Conservation (phyloP, 345 rosid genomes). For the Sapria himalayana region DNA sequence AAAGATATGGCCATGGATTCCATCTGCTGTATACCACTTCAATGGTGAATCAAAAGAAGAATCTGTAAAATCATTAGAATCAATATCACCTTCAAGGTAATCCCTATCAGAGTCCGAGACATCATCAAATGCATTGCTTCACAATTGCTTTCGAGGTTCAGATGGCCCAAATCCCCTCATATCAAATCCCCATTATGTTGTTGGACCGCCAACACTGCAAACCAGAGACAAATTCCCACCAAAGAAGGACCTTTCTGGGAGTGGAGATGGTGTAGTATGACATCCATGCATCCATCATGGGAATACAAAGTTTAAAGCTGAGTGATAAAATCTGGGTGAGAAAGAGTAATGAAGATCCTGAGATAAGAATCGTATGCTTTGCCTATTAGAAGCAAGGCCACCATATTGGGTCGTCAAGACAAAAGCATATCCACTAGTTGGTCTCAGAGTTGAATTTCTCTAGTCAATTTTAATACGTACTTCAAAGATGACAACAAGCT, state of each 20-base stretch:
- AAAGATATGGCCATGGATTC: conserved; percentile 73
- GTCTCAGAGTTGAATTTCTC: conserved; percentile 64
- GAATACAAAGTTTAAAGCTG: conserved; percentile 61
- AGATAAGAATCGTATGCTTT: conserved; percentile 57
- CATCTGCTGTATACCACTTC: conserved; percentile 65
- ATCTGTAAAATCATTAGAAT: conserved; percentile 72
- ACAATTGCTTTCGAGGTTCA: conserved; percentile 40
- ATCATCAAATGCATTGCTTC: conserved; percentile 15
- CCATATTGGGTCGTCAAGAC: conserved; percentile 50
- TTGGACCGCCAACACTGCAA: conserved; percentile 60
- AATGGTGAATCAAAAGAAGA: conserved; percentile 77
- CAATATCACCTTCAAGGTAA: conserved; percentile 83
- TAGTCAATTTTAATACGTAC: conserved; percentile 50
- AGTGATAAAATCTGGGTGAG: conserved; percentile 48
- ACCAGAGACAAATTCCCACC: conserved; percentile 85
- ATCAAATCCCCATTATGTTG: conserved; percentile 61
- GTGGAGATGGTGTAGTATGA: conserved; percentile 26
- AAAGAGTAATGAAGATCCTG: conserved; percentile 81
- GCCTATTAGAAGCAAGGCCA: conserved; percentile 80
- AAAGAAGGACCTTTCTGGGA: conserved; percentile 79
- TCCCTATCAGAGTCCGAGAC: conserved; percentile 30
- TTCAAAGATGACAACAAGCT: conserved; percentile 56
- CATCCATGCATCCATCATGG: conserved; percentile 69
- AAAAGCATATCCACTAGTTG: conserved; percentile 72
- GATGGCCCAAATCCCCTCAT: conserved; percentile 72